Base-by-base conservation (phyloP, 768 basidiomycete genomes). In the Suillus lakei region DNA sequence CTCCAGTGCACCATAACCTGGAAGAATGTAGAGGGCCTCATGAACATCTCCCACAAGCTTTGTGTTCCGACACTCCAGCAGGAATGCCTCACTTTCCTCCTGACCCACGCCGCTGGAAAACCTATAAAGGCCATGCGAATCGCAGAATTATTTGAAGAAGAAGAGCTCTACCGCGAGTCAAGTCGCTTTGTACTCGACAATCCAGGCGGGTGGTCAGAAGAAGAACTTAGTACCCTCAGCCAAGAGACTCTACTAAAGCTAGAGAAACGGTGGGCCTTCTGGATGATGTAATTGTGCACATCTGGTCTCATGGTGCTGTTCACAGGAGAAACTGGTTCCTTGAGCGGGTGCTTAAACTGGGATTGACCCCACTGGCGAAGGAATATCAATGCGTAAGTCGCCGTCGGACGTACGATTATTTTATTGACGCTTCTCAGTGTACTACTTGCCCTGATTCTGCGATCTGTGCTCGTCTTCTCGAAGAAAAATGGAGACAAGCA, bases 41-140 rank as follows among this genome's bases (percentile, higher is more conserved):
- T 96, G 88, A 93, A 96, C 72, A 91, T 97, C 26, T 89, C 94
- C 3, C 89, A 93, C 77, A 96, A 95, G 73, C 88, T 97, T 63
- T 92, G 91, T 67, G 92, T 93, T 5, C 89, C 92, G 2, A 81
- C 91, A 3, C 82, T 98, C 46, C 92, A 94, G 72, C 85, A 85
- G 50, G 88, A 93, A 72, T 97, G 95, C 76, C 84, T 93, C 36
- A 88, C 86, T 4, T 98, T 98, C 78, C 85, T 98, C 36, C 85
- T 98, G 54, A 94, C 93, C 0, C 95, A 96, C 69, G 96, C 96
- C 1, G 95, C 96, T 6, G 96, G 96, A 1, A 87, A 88, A 63
- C 96, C 96, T 0, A 93, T 98, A 74, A 93, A 96, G 77, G 95
- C 96, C 3, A 89, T 98, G 85, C 88, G 90, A 30, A 93, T 97